phyloP scores from a whole-genome alignment of 1,284 basidiomycete species.

The Testicularia cyperi region DNA sequence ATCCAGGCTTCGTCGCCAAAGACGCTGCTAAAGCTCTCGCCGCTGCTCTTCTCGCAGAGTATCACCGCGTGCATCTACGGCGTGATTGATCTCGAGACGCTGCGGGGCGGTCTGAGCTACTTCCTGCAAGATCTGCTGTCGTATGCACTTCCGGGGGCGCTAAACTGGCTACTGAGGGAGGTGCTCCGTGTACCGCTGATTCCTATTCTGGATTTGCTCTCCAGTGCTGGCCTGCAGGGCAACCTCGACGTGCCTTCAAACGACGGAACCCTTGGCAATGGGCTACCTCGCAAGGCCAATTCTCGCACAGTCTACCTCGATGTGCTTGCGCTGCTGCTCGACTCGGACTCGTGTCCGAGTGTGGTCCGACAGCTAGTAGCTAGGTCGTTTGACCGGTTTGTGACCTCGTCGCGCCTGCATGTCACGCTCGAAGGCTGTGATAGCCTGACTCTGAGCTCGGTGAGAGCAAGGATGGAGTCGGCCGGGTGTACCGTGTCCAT shows the following conservation, averaged over 20 bases:
- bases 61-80: slow-evolving; percentile 62
- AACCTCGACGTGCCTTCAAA: slow-evolving; percentile 13
- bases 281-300: slow-evolving; percentile 14
- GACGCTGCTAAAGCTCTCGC: slow-evolving; percentile 61
- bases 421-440: neutral
- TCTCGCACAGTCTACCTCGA: slow-evolving; percentile 22
- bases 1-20: slow-evolving; percentile 62
- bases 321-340: slow-evolving; percentile 22
- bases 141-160: slow-evolving; percentile 64
- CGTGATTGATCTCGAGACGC: slow-evolving; percentile 63
- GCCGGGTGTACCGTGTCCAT: neutral
- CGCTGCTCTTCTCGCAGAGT: slow-evolving; percentile 64
- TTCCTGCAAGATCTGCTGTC: slow-evolving; percentile 64
- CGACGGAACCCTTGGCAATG: slow-evolving; percentile 19
- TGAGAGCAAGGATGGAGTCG: neutral
- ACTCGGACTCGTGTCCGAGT: slow-evolving; percentile 16
- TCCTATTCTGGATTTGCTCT: slow-evolving; percentile 14
- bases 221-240: slow-evolving; percentile 5
- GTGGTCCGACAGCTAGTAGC: slow-evolving; percentile 16
- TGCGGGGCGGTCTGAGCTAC: slow-evolving; percentile 64
- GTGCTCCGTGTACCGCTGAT: slow-evolving; percentile 8
- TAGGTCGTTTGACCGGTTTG: slow-evolving; percentile 7
- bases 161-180: slow-evolving; percentile 50
- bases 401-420: neutral
- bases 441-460: neutral